Conservation (phyloP, 2,329 filamentous ascomycete genomes). For the Rutstroemia sp. region DNA sequence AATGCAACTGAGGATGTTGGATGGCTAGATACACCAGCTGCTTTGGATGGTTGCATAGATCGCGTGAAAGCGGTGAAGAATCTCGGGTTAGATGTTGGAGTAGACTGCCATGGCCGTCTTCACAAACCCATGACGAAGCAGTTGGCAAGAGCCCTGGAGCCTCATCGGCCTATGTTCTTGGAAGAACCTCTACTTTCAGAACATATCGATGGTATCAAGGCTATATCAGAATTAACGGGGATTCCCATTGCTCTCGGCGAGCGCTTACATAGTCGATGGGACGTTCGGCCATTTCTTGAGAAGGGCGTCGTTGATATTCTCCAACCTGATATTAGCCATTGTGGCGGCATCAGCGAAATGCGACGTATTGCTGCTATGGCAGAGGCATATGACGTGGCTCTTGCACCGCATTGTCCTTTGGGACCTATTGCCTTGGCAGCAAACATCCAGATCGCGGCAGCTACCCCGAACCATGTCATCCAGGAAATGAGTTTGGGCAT, state of each 20-base stretch:
- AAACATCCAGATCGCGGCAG: conserved; percentile 57
- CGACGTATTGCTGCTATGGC: conserved; percentile 62
- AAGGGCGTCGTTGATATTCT: conserved; percentile 61
- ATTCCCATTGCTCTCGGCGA: conserved; percentile 67
- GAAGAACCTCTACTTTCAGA: conserved; percentile 68
- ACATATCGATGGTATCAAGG: conserved; percentile 50
- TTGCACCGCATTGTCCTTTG: conserved; percentile 67
- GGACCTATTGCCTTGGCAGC: conserved; percentile 69
- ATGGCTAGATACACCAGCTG: conserved; percentile 66
- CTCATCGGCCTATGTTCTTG: conserved; percentile 65
- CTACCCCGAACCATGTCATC: conserved; percentile 59
- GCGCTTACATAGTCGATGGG: conserved; percentile 64
- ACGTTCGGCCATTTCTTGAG: conserved; percentile 65
- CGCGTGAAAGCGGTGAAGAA: conserved; percentile 61
- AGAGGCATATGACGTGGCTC: conserved; percentile 65
- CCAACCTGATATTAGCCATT: conserved; percentile 66
- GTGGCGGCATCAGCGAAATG: conserved; percentile 66
- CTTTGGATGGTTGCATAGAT: conserved; percentile 56
- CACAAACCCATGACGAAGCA: conserved; percentile 80
- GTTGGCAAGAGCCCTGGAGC: conserved; percentile 58
- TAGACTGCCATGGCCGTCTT: conserved; percentile 72
- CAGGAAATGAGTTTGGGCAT: conserved; percentile 76
- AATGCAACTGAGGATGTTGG: conserved; percentile 69
- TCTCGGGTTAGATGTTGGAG: conserved; percentile 62
- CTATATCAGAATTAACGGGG: conserved; percentile 47